Evolutionary conservation across 257 asterid species (phyloP).

Genomic region (Solanum neorickii): DNA sequence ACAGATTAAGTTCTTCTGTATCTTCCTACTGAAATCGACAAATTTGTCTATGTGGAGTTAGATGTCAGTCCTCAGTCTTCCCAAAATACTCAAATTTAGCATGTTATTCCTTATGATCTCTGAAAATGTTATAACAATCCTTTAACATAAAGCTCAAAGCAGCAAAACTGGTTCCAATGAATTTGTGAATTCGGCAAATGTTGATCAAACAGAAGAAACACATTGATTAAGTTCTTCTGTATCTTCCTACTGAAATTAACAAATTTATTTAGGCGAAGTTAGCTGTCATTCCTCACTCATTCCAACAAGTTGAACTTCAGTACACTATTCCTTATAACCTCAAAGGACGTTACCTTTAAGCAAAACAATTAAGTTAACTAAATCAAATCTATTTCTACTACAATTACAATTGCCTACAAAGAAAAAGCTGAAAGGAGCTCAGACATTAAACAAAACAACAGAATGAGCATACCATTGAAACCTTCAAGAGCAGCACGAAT

Average conservation of each 20-base stretch:
- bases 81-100: background rate
- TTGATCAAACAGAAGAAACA: background rate
- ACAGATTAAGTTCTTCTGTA: background rate
- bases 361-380: background rate
- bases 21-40: background rate
- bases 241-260: background rate
- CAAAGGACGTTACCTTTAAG: background rate
- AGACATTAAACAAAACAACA: background rate
- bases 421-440: background rate
- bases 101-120: background rate
- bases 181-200: background rate
- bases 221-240: background rate
- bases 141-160: background rate
- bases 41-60: background rate
- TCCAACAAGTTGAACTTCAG: background rate
- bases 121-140: background rate
- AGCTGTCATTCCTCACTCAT: background rate
- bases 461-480: slow-evolving; percentile 51
- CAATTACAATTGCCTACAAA: background rate
- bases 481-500: slow-evolving; percentile 78
- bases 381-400: background rate
- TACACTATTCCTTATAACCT: background rate
- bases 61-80: background rate
- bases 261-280: background rate
- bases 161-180: background rate